Percentiles rank a stretch among this genome's conserved stretches.
phyloP scores from a whole-genome alignment of 2,329 filamentous ascomycete genomes.

The Ophiostoma sp. region DNA sequence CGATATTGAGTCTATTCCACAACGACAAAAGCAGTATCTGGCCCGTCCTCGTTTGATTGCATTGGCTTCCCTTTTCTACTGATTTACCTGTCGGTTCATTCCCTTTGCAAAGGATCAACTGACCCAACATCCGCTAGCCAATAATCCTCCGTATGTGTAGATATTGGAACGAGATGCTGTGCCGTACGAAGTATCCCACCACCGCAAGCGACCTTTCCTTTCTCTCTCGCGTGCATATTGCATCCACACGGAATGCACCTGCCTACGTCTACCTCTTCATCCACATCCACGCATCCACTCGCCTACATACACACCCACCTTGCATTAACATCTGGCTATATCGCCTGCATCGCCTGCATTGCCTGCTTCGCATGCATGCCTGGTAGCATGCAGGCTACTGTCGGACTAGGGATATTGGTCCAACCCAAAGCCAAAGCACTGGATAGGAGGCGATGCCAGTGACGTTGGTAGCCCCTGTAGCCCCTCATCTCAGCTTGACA shows the following conservation, averaged over 20 bases:
- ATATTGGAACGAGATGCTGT: neutral
- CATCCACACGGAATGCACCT: slow-evolving; percentile 6
- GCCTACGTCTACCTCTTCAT: neutral
- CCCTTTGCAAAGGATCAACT: neutral
- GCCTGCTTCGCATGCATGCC: neutral
- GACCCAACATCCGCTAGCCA: neutral
- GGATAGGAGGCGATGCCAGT: slow-evolving; percentile 2
- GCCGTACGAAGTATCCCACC: too few relatives aligned
- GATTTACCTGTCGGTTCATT: too few relatives aligned
- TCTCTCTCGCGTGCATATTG: slow-evolving; percentile 12
- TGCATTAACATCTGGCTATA: too few relatives aligned
- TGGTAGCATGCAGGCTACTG: neutral
- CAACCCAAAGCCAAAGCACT: neutral
- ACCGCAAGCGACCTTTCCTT: slow-evolving; percentile 3
- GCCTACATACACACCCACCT: too few relatives aligned
- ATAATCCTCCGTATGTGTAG: slow-evolving; percentile 10
- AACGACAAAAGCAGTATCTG: slow-evolving; percentile 7
- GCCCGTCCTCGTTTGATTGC: neutral
- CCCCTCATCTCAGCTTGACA: neutral
- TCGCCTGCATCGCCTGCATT: too few relatives aligned
- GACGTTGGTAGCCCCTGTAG: neutral
- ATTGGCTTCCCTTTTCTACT: neutral
- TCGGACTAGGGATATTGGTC: neutral
- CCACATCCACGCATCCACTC: too few relatives aligned
- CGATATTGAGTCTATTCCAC: neutral